Percentiles rank a stretch among this genome's conserved stretches.
Evolutionary conservation across 495 filamentous ascomycete genomes (phyloP).

Genomic region (Penicillium paxilli): DNA sequence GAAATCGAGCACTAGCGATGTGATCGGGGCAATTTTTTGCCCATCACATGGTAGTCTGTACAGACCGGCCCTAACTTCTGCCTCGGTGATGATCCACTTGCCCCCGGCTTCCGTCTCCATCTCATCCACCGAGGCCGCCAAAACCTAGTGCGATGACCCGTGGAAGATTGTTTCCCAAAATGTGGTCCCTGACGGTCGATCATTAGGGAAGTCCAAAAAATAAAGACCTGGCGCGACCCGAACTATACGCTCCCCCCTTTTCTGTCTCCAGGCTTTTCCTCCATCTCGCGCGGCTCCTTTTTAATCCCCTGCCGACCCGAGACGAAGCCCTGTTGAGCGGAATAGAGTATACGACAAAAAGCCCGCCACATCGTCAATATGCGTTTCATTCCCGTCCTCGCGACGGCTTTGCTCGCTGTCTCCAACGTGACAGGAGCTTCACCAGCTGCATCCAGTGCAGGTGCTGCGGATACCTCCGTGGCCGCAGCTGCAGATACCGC

Average conservation of each 20-base stretch:
- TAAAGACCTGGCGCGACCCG: conserved; percentile 24
- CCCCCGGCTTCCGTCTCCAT: conserved; percentile 3
- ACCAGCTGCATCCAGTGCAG: conserved; percentile 10
- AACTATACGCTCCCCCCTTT: neutral
- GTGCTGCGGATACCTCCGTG: conserved; percentile 1
- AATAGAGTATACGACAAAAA: conserved; percentile 4
- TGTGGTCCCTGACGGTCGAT: conserved; percentile 16
- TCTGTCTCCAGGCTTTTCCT: conserved; percentile 19
- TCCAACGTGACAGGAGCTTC: conserved; percentile 23
- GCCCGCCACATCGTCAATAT: conserved; percentile 17
- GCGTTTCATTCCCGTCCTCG: conserved; percentile 29
- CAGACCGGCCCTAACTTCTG: neutral
- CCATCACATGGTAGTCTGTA: conserved; percentile 17
- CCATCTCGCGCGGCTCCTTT: conserved; percentile 20
- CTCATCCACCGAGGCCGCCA: conserved; percentile 7
- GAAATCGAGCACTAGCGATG: conserved; percentile 5
- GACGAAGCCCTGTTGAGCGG: conserved; percentile 4
- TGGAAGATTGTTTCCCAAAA: conserved; percentile 20
- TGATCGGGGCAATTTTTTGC: conserved; percentile 1
- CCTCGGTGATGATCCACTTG: conserved; percentile 25
- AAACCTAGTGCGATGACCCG: conserved; percentile 8
- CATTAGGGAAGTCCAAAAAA: conserved; percentile 13
- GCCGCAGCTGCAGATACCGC: conserved; percentile 3
- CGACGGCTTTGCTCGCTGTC: conserved; percentile 24
- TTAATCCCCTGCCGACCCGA: conserved; percentile 20